Evolutionary conservation across 2,329 filamentous ascomycete genomes (phyloP), one percentile per base, ranked within the genome.

Genomic region (Fusarium mexicanum): DNA sequence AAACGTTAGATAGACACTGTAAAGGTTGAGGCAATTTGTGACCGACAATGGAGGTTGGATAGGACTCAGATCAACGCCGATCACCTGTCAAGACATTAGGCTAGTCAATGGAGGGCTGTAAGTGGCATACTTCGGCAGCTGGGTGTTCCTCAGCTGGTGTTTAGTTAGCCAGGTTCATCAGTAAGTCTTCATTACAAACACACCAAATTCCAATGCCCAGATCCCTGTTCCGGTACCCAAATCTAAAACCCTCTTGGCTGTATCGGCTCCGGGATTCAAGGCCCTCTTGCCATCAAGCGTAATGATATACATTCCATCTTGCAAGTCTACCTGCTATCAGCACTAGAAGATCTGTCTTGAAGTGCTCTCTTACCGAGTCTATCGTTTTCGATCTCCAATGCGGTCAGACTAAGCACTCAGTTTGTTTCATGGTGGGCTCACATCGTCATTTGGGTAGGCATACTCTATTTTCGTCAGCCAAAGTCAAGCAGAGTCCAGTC

Each of bases 361-460:
- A 3, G 18, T 3, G 2, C 6, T 4, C 26, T 20, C 17, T 50
- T 22, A 72, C 69, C 64, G 3, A 72, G 68, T 35, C 68, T 50
- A 22, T 72, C 68, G 5, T 59, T 72, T 40, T 72, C 70, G 2
- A 65, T 50, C 69, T 72, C 10, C 9, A 1, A 0, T 3, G 8
- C 3, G 2, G 20, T 72, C 20, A 70, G 37, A 20, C 3, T 38
- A 18, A 29, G 17, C 6, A 8, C 9, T 9, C 5, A 12, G 6
- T 11, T 10, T 24, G 8, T 20, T 1, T 17, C 6, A 22, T 26
- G 3, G n/a, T n/a, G 11, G 7, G 20, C 70, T 54, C 47, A 69
- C 70, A 44, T 72, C 69, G n/a, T 72, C 70, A n/a, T 72, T 72
- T 5, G 70, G 70, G 18, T 54, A 72, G 13, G 69, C 69, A 46